Conservation (phyloP, 208 protist species). For the Naegleria gruberi region DNA sequence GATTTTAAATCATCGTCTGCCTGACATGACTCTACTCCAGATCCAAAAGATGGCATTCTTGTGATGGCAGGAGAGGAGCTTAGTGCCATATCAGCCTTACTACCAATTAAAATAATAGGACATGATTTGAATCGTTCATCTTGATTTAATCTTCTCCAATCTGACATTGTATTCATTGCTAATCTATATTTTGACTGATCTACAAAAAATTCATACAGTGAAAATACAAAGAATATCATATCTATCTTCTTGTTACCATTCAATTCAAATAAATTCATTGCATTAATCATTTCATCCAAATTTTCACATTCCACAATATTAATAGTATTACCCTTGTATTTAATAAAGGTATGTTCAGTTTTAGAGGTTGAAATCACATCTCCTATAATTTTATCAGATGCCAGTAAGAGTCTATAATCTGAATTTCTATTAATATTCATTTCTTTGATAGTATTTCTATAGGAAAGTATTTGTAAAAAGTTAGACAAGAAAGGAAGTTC, state of each 20-base stretch:
- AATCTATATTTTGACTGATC: background rate
- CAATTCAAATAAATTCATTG: background rate
- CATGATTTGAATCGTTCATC: background rate
- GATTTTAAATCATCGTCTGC: background rate
- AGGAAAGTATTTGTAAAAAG: background rate
- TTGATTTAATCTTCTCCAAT: background rate
- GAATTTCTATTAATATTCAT: background rate
- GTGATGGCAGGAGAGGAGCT: background rate
- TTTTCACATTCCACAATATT: background rate
- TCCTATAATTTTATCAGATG: no score
- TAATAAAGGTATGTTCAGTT: background rate
- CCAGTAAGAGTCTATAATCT: no score
- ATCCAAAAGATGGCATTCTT: background rate
- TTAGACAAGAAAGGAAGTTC: background rate
- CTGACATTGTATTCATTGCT: background rate
- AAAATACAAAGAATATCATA: background rate
- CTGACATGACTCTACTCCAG: background rate
- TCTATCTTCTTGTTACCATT: background rate
- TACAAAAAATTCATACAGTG: background rate
- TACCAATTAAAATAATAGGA: background rate
- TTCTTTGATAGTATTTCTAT: background rate
- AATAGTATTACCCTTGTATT: background rate
- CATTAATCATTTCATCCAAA: background rate
- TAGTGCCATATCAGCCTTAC: background rate
- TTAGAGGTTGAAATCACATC: background rate